Evolutionary conservation across 73 alveolate species (phyloP).

Genomic region (Uronychia setigera): DNA sequence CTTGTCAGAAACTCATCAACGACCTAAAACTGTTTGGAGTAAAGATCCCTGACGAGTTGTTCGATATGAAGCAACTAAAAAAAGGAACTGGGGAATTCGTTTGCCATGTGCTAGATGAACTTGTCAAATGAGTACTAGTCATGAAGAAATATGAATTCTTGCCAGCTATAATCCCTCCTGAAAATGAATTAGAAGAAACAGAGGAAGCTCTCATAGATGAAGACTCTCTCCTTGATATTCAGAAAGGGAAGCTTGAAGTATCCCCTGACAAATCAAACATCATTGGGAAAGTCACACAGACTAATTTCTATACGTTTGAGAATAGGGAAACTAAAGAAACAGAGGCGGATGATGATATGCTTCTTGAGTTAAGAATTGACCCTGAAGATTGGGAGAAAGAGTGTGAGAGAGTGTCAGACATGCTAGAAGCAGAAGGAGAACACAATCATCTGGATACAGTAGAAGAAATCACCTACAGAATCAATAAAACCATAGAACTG

Average conservation of each 20-base stretch:
- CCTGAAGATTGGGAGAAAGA: constrained; percentile 60
- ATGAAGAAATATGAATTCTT: not conserved
- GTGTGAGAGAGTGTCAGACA: constrained; percentile 21
- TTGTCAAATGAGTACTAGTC: not conserved
- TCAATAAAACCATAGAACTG: not conserved
- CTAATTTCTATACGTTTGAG: not conserved
- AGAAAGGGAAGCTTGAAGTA: not conserved
- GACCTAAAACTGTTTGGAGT: not conserved
- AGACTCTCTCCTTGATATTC: not conserved
- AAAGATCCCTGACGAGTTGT: not conserved
- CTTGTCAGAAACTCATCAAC: not conserved
- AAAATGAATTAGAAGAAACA: not conserved
- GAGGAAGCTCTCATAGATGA: not conserved
- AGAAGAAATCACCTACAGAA: not conserved
- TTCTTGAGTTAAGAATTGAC: constrained; percentile 1
- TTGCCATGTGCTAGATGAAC: not conserved
- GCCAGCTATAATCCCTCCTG: not conserved
- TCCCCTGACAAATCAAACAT: not conserved
- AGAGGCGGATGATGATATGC: not conserved
- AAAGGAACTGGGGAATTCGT: not conserved
- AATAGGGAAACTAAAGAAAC: not conserved
- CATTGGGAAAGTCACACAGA: not conserved
- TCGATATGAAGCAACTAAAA: not conserved
- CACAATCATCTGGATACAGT: not conserved
- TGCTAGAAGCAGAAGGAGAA: not conserved